Percentiles rank a stretch among this genome's conserved stretches.
Evolutionary conservation across 306 rosid species (phyloP).

Genomic region (Cucurbita pepo): DNA sequence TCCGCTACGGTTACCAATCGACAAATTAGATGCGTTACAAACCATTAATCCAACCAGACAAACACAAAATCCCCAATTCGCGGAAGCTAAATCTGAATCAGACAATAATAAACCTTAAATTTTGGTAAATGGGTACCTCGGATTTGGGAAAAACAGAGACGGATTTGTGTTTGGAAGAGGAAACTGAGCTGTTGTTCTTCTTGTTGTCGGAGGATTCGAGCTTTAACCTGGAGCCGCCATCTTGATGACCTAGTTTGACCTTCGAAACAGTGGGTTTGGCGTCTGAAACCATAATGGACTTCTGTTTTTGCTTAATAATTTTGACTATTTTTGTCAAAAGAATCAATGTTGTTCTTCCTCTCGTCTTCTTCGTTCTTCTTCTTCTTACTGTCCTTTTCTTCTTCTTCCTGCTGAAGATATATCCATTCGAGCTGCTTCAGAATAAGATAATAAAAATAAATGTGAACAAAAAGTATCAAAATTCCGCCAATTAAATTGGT

Average conservation of each 20-base stretch:
- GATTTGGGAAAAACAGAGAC: conserved; percentile 28
- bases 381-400: neutral
- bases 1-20: neutral
- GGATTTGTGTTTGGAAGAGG: conserved; percentile 38
- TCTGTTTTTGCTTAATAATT: neutral
- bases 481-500: conserved; percentile 10
- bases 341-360: neutral
- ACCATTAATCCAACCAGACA: neutral
- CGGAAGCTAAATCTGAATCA: neutral
- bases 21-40: neutral
- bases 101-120: neutral
- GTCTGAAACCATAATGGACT: conserved; percentile 30
- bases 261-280: conserved; percentile 23
- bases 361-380: neutral
- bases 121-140: conserved; percentile 33
- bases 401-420: neutral
- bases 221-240: conserved; percentile 46
- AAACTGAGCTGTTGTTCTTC: conserved; percentile 23
- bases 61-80: neutral
- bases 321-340: conserved; percentile 20
- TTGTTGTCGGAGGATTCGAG: conserved; percentile 26
- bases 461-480: neutral
- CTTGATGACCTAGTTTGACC: conserved; percentile 30
- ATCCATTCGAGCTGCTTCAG: neutral
- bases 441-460: neutral